Conservation (phyloP, 768 basidiomycete genomes). For the Lentinula aciculospora region DNA sequence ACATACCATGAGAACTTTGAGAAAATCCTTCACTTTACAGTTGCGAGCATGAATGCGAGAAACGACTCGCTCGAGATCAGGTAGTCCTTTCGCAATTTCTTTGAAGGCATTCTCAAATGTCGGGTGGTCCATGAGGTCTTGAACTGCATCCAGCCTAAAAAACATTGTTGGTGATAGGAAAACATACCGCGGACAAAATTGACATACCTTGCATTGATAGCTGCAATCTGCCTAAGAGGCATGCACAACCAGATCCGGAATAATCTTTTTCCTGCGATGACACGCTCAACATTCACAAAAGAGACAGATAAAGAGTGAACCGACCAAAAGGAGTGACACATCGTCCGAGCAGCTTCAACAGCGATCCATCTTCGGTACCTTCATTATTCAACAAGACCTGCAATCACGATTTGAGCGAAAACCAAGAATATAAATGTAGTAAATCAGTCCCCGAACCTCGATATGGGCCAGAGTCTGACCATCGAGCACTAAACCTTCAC, state of each 20-base stretch:
- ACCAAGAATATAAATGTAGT: neutral
- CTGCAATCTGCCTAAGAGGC: slow-evolving; percentile 74
- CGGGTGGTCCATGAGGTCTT: slow-evolving; percentile 81
- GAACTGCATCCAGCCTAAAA: slow-evolving; percentile 83
- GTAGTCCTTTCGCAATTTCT: slow-evolving; percentile 71
- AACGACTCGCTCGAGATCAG: slow-evolving; percentile 90
- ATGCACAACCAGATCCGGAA: slow-evolving; percentile 97
- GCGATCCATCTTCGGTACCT: slow-evolving; percentile 87
- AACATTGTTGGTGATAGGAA: neutral
- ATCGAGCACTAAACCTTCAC: slow-evolving; percentile 82
- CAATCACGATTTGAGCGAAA: neutral
- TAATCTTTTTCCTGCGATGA: slow-evolving; percentile 71
- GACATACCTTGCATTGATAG: slow-evolving; percentile 85
- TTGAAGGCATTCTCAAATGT: slow-evolving; percentile 75
- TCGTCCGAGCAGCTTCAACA: slow-evolving; percentile 74
- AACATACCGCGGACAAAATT: neutral
- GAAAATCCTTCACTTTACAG: slow-evolving; percentile 82
- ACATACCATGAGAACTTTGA: slow-evolving; percentile 71
- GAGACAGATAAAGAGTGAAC: slow-evolving; percentile 13
- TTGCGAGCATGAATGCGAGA: slow-evolving; percentile 93
- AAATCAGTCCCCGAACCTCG: slow-evolving; percentile 34
- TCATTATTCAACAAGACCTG: slow-evolving; percentile 89
- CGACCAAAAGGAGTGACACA: slow-evolving; percentile 90
- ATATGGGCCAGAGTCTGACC: slow-evolving; percentile 94
- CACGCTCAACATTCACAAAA: neutral